phyloP scores from a whole-genome alignment of 495 filamentous ascomycete species.

The Extremus antarcticus region DNA sequence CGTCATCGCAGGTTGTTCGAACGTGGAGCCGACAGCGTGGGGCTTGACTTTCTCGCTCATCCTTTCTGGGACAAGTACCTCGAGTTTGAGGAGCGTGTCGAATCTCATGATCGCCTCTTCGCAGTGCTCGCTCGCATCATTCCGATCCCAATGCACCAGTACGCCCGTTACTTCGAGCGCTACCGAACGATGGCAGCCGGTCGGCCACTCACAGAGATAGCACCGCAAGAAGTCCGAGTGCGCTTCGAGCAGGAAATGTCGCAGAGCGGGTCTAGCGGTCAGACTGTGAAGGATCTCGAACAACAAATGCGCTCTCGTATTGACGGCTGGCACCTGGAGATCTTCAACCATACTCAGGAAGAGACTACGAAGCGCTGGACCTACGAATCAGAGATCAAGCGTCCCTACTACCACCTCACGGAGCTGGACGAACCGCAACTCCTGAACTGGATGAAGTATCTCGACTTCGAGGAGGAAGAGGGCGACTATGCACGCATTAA shows the following conservation, averaged over 20 bases:
- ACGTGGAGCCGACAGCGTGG: slow-evolving; percentile 72
- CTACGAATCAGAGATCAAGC: slow-evolving; percentile 88
- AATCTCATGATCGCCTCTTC: slow-evolving; percentile 79
- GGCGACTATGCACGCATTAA: slow-evolving; percentile 62
- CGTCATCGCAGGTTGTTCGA: slow-evolving; percentile 68
- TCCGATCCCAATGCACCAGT: slow-evolving; percentile 93
- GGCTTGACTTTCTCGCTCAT: slow-evolving; percentile 86
- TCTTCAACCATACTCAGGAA: slow-evolving; percentile 70
- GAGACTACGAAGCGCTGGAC: slow-evolving; percentile 93
- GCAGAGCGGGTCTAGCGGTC: slow-evolving; percentile 39
- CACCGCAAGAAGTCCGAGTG: slow-evolving; percentile 53
- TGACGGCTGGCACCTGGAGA: slow-evolving; percentile 67
- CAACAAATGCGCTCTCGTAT: slow-evolving; percentile 68
- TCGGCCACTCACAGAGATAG: slow-evolving; percentile 63
- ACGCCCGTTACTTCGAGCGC: slow-evolving; percentile 87
- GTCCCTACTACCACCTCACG: slow-evolving; percentile 94
- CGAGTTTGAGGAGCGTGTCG: slow-evolving; percentile 85
- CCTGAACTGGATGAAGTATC: slow-evolving; percentile 89
- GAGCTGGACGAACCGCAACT: slow-evolving; percentile 80
- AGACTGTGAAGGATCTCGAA: slow-evolving; percentile 68
- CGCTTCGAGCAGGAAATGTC: slow-evolving; percentile 62
- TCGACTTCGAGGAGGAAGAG: slow-evolving; percentile 90
- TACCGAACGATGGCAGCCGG: slow-evolving; percentile 69
- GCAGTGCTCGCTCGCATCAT: slow-evolving; percentile 75
- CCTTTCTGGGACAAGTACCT: slow-evolving; percentile 99